Evolutionary conservation across 768 basidiomycete genomes (phyloP).

Genomic region (Sarcodon aspratus): DNA sequence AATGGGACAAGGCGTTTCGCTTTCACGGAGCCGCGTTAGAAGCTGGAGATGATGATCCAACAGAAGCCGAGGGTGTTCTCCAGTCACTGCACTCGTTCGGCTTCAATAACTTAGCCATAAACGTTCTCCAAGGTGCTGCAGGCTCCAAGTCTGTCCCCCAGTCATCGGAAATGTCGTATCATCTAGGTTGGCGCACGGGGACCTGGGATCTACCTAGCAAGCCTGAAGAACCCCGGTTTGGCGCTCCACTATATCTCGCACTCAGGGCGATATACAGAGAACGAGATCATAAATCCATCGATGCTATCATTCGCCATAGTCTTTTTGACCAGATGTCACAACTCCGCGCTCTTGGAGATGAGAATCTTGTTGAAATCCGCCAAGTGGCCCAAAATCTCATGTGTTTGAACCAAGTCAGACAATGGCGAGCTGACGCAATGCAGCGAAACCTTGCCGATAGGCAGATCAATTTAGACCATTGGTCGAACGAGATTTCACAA

Average conservation of each 20-base stretch:
- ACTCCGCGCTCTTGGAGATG: constrained; percentile 57
- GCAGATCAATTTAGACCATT: constrained; percentile 21
- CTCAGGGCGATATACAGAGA: constrained; percentile 78
- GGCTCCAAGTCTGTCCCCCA: constrained; percentile 18
- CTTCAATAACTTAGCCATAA: constrained; percentile 79
- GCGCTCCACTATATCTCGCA: constrained; percentile 61
- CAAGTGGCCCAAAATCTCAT: constrained; percentile 61
- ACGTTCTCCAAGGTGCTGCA: constrained; percentile 38
- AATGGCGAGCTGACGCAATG: constrained; percentile 37
- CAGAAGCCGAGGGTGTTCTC: constrained; percentile 53
- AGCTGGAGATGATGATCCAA: constrained; percentile 30
- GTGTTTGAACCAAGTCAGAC: constrained; percentile 66
- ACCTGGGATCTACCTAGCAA: constrained; percentile 88
- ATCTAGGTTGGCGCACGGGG: constrained; percentile 88
- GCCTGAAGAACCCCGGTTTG: constrained; percentile 28
- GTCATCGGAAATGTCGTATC: constrained; percentile 44
- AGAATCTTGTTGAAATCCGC: constrained; percentile 71
- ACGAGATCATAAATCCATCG: constrained; percentile 40
- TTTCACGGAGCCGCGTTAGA: constrained; percentile 84
- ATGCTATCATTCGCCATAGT: constrained; percentile 35
- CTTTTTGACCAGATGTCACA: constrained; percentile 52
- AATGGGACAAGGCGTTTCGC: constrained; percentile 86
- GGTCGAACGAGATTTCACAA: constrained; percentile 25
- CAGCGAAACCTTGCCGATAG: constrained; percentile 24
- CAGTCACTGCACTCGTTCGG: constrained; percentile 83